These are phyloP conservation scores for maize (Zea mays) DNA, from an alignment of 176 grass and related monocot genomes.

Conservation along the genomic window Zm-B73-REFERENCE-NAM-5.0 NC_050098.1:5614001-5614500, in stretches of 20 bases:
- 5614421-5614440: background rate
- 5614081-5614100: too few species aligned
- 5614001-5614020: constrained; percentile 22
- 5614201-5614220: background rate
- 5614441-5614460: background rate
- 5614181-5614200: background rate
- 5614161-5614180: constrained; percentile 21
- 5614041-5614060: constrained; percentile 25
- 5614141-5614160: too few species aligned
- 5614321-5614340: background rate
- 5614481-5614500: background rate
- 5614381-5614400: background rate
- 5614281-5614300: background rate
- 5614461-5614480: background rate
- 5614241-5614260: background rate
- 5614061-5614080: too few species aligned
- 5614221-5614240: background rate
- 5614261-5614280: background rate
- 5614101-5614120: too few species aligned
- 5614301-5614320: background rate
- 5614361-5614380: background rate
- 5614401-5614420: background rate
- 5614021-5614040: constrained; percentile 7
- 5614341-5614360: background rate
- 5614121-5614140: too few species aligned